phyloP scores from a whole-genome alignment of 2,329 filamentous ascomycete genomes.

The Aureobasidium mangrovei region DNA sequence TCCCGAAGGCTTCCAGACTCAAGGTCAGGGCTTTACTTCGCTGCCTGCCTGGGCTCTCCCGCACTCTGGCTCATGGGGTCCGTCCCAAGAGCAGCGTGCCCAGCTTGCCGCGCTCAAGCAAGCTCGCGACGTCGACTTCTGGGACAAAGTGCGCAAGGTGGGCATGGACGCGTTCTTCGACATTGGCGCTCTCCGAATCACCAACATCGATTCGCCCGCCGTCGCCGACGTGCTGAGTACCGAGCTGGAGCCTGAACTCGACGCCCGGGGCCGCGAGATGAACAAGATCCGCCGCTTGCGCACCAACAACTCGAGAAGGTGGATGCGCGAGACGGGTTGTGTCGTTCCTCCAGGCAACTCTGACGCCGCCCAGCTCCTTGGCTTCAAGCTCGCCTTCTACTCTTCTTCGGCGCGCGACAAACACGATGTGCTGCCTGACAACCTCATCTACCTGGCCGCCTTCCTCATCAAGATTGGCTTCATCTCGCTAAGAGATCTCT shows the following conservation, averaged over 20 bases:
- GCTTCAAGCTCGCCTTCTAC: conserved; percentile 96
- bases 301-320: conserved; percentile 54
- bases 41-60: conserved; percentile 83
- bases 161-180: conserved; percentile 85
- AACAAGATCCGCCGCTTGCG: conserved; percentile 35
- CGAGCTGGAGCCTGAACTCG: conserved; percentile 24
- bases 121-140: conserved; percentile 66
- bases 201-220: conserved; percentile 46
- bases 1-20: conserved; percentile 39
- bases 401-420: conserved; percentile 68
- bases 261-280: conserved; percentile 32
- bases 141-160: conserved; percentile 65
- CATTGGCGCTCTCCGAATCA: conserved; percentile 63
- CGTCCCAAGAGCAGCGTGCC: conserved; percentile 60
- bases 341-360: conserved; percentile 78
- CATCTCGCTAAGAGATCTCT: conserved; percentile 82
- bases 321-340: conserved; percentile 74
- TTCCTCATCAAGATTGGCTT: conserved; percentile 96
- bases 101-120: conserved; percentile 49
- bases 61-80: conserved; percentile 53
- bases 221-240: conserved; percentile 23
- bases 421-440: conserved; percentile 74
- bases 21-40: conserved; percentile 48
- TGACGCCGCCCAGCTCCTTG: conserved; percentile 86
- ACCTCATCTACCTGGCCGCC: conserved; percentile 84